phyloP scores from a whole-genome alignment of 2,329 filamentous ascomycete species.

The Thielaviopsis musarum region DNA sequence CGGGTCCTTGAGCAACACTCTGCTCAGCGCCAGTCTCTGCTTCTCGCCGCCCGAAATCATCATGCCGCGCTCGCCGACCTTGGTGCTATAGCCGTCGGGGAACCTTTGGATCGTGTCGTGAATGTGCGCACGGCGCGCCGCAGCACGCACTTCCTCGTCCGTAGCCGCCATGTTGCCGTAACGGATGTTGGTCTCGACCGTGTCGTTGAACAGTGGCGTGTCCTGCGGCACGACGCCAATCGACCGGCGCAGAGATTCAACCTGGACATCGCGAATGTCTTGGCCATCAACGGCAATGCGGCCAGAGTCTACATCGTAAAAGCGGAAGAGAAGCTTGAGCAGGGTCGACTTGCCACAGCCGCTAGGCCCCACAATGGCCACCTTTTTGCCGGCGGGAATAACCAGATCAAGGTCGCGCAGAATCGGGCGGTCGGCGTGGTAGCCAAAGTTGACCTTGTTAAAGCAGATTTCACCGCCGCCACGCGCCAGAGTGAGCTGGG shows the following conservation, averaged over 20 bases:
- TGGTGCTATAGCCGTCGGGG: conserved; percentile 78
- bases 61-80: conserved; percentile 83
- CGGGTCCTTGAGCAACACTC: conserved; percentile 75
- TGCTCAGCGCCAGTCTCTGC: conserved; percentile 70
- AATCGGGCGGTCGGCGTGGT: conserved; percentile 73
- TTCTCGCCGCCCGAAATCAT: conserved; percentile 97
- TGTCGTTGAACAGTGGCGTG: conserved; percentile 92
- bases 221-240: conserved; percentile 97
- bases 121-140: conserved; percentile 68
- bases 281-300: conserved; percentile 86
- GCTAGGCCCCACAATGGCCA: conserved; percentile 86
- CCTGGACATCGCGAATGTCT: conserved; percentile 65
- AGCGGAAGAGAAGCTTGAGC: conserved; percentile 78
- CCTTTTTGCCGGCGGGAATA: conserved; percentile 89
- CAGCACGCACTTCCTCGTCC: conserved; percentile 54
- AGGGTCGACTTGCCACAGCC: conserved; percentile 95
- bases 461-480: conserved; percentile 76
- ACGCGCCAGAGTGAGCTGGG: conserved; percentile 50
- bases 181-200: conserved; percentile 85
- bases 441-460: conserved; percentile 89
- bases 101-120: conserved; percentile 67
- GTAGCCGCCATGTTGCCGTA: conserved; percentile 74
- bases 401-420: conserved; percentile 69
- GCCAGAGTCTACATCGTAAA: conserved; percentile 74
- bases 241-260: conserved; percentile 66